Base-by-base conservation (phyloP, 345 rosid species). In the Eucalyptus cloeziana region DNA sequence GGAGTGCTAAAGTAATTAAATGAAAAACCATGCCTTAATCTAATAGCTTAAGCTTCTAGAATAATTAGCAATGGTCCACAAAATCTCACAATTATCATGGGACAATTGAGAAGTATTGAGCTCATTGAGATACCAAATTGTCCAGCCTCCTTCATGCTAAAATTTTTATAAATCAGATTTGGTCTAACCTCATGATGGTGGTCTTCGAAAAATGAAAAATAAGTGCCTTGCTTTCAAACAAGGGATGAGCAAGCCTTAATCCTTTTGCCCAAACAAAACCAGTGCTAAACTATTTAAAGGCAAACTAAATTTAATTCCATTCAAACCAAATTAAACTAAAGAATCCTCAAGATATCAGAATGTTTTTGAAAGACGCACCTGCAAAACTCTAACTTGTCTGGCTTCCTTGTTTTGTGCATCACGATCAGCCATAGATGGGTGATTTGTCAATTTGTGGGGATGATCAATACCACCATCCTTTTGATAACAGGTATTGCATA, bases 391-490 rank as follows among this genome's bases (percentile, higher is more conserved):
- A 56, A 89, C 64, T 91, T 98, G 99, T 91, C 99, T 96, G 47
- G 99, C 99, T 94, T 98, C 99, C 93, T 95, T 95, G 90, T 97
- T 97, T 91, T 98, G 99, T 37, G 98, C 99, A 94, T 97, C 97
- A 47, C 97, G 99, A 85, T 98, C 99, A 94, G 94, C 97, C 85
- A 90, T 80, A 56, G 98, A 96, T 50, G 98, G 98, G 92, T 96
- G 97, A 90, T 98, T 97, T 22, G 99, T 98, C 94, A 98, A 92
- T 91, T 96, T 96, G 92, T 98, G 99, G 91, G 99, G 99, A 94
- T 98, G 99, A 89, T 96, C 97, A 93, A 95, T 71, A 83, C 94
- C 91, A 49, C 95, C 97, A 58, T 97, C 99, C 93, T 94, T 97
- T 90, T 92, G 94, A 91, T 98, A 96, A 92, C 99, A 97, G 54